Base-by-base conservation (phyloP, 805 yeast species). In the Saccharomyces mikatae region DNA sequence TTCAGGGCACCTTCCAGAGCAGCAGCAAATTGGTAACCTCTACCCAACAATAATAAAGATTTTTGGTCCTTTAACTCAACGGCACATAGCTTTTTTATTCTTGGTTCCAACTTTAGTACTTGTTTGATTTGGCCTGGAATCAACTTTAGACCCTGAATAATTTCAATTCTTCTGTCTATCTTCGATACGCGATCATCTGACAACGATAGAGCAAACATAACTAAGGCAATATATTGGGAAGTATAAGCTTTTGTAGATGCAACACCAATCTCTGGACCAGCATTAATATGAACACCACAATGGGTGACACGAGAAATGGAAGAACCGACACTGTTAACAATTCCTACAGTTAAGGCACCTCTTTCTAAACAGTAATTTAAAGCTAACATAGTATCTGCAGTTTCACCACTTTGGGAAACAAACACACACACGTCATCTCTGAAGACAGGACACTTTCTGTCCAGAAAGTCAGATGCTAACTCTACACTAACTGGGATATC, bases 231-330 rank as follows among this genome's bases (percentile, higher is more conserved):
- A 72, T 84, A 94, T 73, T 94, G 99, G 10, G 99, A 94, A 6
- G 99, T 94, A 77, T 94, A 94, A 29, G 99, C 99, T 76, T 94
- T 94, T 49, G 99, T 94, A 11, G 97, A 90, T 10, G 99, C 99
- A 62, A 94, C 99, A 73, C 99, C 98, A 60, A 94, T 94, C 75
- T 94, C 99, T 48, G 99, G 99, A 61, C 99, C 99, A 50, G 99
- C 99, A 70, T 94, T 94, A 71, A 94, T 91, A 72, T 94, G 99
- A 54, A 94, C 97, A 82, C 99, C 99, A 78, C 99, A 94, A 74
- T 91, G 96, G 24, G 99, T 94, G 68, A 84, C 90, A 75, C 99
- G 85, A 6, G 98, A 92, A 72, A 94, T 89, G 46, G 94, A 83
- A 4, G 99, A 94, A 67, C 99, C 99, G 47, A 94, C 99, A 62